Evolutionary conservation across 208 protist genomes (phyloP), one percentile per base, ranked within the genome.

Genomic region (Naegleria gruberi): DNA sequence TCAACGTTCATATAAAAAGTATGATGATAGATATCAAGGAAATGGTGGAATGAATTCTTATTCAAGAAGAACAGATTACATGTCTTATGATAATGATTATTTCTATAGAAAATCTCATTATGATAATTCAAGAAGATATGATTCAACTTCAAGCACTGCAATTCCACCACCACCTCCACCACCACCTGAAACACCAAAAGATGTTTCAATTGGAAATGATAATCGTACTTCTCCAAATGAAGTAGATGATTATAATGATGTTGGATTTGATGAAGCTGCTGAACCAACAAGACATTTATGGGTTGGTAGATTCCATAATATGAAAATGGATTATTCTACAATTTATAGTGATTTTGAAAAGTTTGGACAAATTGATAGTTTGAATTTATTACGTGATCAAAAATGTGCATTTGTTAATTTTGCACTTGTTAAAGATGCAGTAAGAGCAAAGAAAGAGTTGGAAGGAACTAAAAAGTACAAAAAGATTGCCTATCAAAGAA

Each of bases 241-340:
- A 26, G 34, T 37, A 12, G n/a, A 37, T 19, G 17, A 30, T 7
- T 30, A 77, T 26, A 77, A 77, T 30, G 65, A 77, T 8, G n/a
- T 37, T 37, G 17, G 12, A 77, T 7, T 12, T 8, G 2, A 77
- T 77, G 82, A 85, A 6, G 17, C 41, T 34, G n/a, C 7, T 17
- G 41, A 44, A 45, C 82, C 82, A 85, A 46, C 82, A 15, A 85
- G 82, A n/a, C 82, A 85, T 85, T 46, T 85, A 10, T 85, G 82
- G 82, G 82, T 45, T 85, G 82, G 82, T 6, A 43, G 82, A 46
- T 85, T 85, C 26, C 40, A 46, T 30, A 46, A 85, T 34, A 46
- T 85, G 82, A 34, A 44, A 46, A 45, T 85, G 82, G 82, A 85
- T 45, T 34, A 85, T 6, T 34, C 8, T 34, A 85, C 34, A 6